phyloP scores from a whole-genome alignment of 208 protist genomes.

The Crithidia bombi region DNA sequence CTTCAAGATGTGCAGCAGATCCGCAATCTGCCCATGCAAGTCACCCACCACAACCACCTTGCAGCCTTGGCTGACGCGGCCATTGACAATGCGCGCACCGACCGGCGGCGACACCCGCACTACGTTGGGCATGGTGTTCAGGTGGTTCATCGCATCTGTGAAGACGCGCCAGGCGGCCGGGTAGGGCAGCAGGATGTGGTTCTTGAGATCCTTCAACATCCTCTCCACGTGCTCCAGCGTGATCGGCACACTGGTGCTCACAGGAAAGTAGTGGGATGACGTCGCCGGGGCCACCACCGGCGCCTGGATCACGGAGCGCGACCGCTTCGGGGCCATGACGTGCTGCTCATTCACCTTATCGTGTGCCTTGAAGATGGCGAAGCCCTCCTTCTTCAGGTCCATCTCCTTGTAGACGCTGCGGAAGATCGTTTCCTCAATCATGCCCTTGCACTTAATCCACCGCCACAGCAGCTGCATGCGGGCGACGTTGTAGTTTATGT shows the following conservation, averaged over 20 bases:
- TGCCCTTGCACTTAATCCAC: conserved; percentile 78
- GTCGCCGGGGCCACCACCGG: conserved; percentile 72
- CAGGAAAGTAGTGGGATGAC: conserved; percentile 82
- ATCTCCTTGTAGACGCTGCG: conserved; percentile 86
- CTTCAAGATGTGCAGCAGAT: conserved; percentile 86
- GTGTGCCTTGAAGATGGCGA: conserved; percentile 86
- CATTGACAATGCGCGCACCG: conserved; percentile 72
- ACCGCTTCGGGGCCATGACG: conserved; percentile 74
- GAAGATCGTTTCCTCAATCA: conserved; percentile 85
- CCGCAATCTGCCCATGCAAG: conserved; percentile 86
- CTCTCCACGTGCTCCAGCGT: conserved; percentile 70
- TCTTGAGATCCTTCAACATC: conserved; percentile 75
- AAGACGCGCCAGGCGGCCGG: conserved; percentile 84
- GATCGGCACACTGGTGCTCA: conserved; percentile 59
- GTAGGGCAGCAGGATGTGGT: conserved; percentile 78
- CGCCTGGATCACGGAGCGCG: conserved; percentile 65
- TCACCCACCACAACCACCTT: conserved; percentile 91
- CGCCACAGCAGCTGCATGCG: conserved; percentile 85
- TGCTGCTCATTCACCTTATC: conserved; percentile 82
- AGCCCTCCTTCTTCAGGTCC: conserved; percentile 88
- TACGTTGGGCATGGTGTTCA: conserved; percentile 87
- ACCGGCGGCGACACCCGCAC: conserved; percentile 71
- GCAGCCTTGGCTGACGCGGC: conserved; percentile 74
- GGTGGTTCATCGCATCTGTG: conserved; percentile 82
- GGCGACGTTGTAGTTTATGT: conserved; percentile 67